These are phyloP conservation scores for Phytophthora melonis DNA, from an alignment of 352 stramenopile genomes.

Conservation along the genomic window DNA sequence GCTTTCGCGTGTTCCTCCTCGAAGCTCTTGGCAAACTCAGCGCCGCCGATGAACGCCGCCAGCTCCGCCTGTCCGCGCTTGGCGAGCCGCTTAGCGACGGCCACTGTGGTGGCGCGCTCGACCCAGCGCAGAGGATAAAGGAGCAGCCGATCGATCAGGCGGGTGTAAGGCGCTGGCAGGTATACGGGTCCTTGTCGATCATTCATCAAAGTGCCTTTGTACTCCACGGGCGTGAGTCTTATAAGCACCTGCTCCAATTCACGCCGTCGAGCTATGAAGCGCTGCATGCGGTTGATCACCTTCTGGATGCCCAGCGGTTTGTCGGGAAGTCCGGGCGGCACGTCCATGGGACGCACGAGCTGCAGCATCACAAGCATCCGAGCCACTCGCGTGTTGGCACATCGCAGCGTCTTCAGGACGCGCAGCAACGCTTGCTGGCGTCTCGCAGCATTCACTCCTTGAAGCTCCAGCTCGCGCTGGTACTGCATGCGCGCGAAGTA, in stretches of 20 bases:
- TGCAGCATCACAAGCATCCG: slow-evolving; percentile 78
- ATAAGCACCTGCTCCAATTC: slow-evolving; percentile 67
- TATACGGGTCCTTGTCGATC: slow-evolving; percentile 25
- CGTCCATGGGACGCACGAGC: slow-evolving; percentile 62
- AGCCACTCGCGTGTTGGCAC: slow-evolving; percentile 74
- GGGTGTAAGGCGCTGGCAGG: slow-evolving; percentile 65
- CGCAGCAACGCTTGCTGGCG: slow-evolving; percentile 64
- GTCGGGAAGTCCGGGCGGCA: slow-evolving; percentile 60
- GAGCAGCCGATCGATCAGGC: slow-evolving; percentile 69
- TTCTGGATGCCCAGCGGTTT: slow-evolving; percentile 71
- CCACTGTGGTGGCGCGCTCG: slow-evolving; percentile 57
- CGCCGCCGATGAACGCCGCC: slow-evolving; percentile 64
- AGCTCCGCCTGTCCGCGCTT: slow-evolving; percentile 61
- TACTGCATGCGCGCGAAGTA: slow-evolving; percentile 73
- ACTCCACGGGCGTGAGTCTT: slow-evolving; percentile 56
- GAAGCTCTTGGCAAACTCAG: slow-evolving; percentile 77
- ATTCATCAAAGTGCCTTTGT: slow-evolving; percentile 47
- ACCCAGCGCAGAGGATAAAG: slow-evolving; percentile 72
- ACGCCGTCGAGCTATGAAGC: slow-evolving; percentile 52
- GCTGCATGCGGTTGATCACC: slow-evolving; percentile 63
- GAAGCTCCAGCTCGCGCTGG: slow-evolving; percentile 69
- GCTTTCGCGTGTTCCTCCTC: slow-evolving; percentile 70
- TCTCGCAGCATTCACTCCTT: slow-evolving; percentile 72
- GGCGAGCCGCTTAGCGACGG: slow-evolving; percentile 59
- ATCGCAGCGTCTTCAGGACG: slow-evolving; percentile 59